These are phyloP conservation scores for Fennellomyces sp. DNA, from an alignment of 371 early-diverging fungal genomes.

Conservation along the genomic window DNA sequence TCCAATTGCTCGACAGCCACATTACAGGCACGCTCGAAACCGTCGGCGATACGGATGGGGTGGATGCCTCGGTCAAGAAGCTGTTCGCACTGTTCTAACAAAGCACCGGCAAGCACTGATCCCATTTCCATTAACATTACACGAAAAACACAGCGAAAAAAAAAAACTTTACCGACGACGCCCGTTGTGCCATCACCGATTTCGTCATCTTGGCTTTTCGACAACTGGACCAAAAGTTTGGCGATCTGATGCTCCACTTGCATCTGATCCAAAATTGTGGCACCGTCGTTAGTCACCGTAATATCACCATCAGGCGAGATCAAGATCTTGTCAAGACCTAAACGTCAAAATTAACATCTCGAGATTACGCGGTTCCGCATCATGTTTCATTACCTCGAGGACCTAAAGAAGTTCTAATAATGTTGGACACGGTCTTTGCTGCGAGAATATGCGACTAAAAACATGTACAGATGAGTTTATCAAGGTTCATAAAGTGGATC, in stretches of 20 bases:
- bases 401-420: constrained; percentile 98
- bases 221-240: constrained; percentile 96
- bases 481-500: too few relatives aligned
- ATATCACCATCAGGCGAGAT: constrained; percentile 99
- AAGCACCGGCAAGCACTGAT: constrained; percentile 98
- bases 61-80: constrained; percentile 98
- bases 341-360: background rate
- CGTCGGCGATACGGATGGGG: constrained; percentile 99
- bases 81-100: constrained; percentile 97
- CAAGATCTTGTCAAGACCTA: constrained; percentile 99
- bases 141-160: constrained; percentile 7
- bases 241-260: constrained; percentile 99
- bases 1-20: constrained; percentile 93
- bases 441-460: constrained; percentile 97
- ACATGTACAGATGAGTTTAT: background rate
- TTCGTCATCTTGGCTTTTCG: constrained; percentile 99
- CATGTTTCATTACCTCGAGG: constrained; percentile 82
- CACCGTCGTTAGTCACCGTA: constrained; percentile 99
- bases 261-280: constrained; percentile 99
- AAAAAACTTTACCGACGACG: constrained; percentile 86
- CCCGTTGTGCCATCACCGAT: constrained; percentile 99
- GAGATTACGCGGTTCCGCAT: background rate
- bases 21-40: constrained; percentile 96
- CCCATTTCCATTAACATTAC: too few relatives aligned
- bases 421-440: constrained; percentile 95